Conservation (phyloP, 2,329 filamentous ascomycete genomes). For the Fusarium brachygibbosum region DNA sequence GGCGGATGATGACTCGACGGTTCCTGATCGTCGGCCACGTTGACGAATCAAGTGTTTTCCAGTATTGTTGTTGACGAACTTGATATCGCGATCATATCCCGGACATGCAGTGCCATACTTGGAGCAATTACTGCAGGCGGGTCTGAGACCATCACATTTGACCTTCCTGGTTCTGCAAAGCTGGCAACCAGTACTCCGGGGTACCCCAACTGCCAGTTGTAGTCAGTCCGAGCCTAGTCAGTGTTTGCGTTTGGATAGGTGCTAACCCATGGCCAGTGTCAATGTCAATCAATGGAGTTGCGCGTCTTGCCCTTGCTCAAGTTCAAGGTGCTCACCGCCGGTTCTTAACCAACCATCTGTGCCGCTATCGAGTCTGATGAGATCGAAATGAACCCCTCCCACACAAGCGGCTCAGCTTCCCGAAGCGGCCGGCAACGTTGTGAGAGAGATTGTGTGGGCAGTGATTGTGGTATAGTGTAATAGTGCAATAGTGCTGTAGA, state of each 20-base stretch:
- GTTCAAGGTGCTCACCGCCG: constrained; percentile 43
- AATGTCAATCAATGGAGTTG: constrained; percentile 17
- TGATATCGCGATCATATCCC: constrained; percentile 56
- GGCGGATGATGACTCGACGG: constrained; percentile 12
- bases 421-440: constrained; percentile 32
- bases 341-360: constrained; percentile 33
- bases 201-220: constrained; percentile 51
- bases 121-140: constrained; percentile 57
- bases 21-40: constrained; percentile 39
- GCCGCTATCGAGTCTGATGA: constrained; percentile 39
- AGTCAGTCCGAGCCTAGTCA: constrained; percentile 5
- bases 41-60: constrained; percentile 57
- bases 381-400: constrained; percentile 37
- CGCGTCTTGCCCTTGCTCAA: constrained; percentile 11
- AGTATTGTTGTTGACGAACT: constrained; percentile 53
- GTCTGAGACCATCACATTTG: constrained; percentile 62
- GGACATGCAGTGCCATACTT: constrained; percentile 57
- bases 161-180: constrained; percentile 58
- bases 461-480: constrained; percentile 13
- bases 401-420: constrained; percentile 39
- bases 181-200: constrained; percentile 56
- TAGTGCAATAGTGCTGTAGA: constrained; percentile 1
- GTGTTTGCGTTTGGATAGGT: not conserved
- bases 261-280: constrained; percentile 43
- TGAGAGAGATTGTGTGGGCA: constrained; percentile 18